Percentiles rank a stretch among this genome's conserved stretches.
phyloP scores from a whole-genome alignment of 345 rosid genomes.

The Arabis hirsuta region DNA sequence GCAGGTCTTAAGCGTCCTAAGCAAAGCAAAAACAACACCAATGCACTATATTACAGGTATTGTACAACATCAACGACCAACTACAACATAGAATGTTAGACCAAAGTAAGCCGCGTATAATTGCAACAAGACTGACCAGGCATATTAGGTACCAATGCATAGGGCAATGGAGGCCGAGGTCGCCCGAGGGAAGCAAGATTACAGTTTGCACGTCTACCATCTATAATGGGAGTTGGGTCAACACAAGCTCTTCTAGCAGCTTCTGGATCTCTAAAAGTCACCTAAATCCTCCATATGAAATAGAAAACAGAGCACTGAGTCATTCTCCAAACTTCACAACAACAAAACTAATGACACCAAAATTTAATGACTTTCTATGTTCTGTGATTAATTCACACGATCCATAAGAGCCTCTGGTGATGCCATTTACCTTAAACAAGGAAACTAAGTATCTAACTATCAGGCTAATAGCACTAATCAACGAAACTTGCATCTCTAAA shows the following conservation, averaged over 20 bases:
- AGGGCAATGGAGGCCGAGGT: slow-evolving; percentile 65
- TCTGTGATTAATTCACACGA: neutral
- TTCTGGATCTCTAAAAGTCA: slow-evolving; percentile 95
- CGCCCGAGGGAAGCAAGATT: slow-evolving; percentile 96
- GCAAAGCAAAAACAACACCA: slow-evolving; percentile 15
- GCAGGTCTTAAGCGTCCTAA: slow-evolving; percentile 77
- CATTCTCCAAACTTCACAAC: slow-evolving; percentile 42
- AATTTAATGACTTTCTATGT: slow-evolving; percentile 1
- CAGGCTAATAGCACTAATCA: neutral
- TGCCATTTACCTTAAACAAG: too few relatives aligned
- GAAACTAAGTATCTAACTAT: neutral
- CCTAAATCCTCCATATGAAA: slow-evolving; percentile 86
- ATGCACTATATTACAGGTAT: slow-evolving; percentile 24
- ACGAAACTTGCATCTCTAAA: neutral
- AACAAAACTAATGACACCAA: neutral
- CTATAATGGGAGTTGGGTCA: slow-evolving; percentile 87
- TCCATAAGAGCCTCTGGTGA: neutral
- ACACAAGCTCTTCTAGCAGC: slow-evolving; percentile 94
- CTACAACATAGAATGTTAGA: neutral
- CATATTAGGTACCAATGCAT: slow-evolving; percentile 53
- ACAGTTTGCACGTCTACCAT: slow-evolving; percentile 97
- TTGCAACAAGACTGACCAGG: slow-evolving; percentile 45
- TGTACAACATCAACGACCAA: slow-evolving; percentile 1
- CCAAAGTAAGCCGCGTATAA: neutral
- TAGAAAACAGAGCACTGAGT: slow-evolving; percentile 48